phyloP scores from a whole-genome alignment of 108 stramenopile genomes.

The Stephanodiscus minutulus region DNA sequence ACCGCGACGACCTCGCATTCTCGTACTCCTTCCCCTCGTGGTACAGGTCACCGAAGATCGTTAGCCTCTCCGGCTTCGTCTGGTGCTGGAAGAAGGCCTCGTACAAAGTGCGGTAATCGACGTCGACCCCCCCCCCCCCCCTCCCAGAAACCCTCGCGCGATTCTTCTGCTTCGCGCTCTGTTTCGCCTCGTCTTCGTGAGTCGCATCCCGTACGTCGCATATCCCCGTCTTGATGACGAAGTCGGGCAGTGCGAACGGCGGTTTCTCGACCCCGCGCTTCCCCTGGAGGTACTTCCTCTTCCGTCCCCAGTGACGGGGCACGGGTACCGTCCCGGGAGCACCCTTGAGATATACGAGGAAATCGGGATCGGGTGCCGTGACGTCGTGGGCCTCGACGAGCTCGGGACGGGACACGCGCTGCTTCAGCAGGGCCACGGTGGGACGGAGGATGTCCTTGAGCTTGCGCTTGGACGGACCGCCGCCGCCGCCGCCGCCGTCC shows the following conservation, averaged over 20 bases:
- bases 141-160: constrained; percentile 90
- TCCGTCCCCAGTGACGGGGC: constrained; percentile 97
- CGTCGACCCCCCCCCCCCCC: constrained; percentile 89
- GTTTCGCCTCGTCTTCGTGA: constrained; percentile 81
- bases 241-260: constrained; percentile 95
- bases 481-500: constrained; percentile 37
- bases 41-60: constrained; percentile 92
- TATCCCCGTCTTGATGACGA: constrained; percentile 98
- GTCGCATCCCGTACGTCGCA: constrained; percentile 87
- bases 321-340: constrained; percentile 92
- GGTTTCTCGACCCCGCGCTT: constrained; percentile 95
- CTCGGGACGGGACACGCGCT: constrained; percentile 82
- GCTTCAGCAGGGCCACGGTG: constrained; percentile 95
- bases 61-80: constrained; percentile 88
- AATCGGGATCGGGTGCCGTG: constrained; percentile 92
- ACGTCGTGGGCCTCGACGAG: constrained; percentile 98
- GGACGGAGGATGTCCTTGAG: constrained; percentile 84
- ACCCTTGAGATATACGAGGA: constrained; percentile 90
- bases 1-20: constrained; percentile 55
- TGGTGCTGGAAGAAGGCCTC: constrained; percentile 99
- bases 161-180: constrained; percentile 88
- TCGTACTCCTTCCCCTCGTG: constrained; percentile 99
- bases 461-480: constrained; percentile 80
- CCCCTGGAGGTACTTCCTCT: constrained; percentile 98
- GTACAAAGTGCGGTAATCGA: constrained; percentile 95